phyloP scores from a whole-genome alignment of 768 basidiomycete species.

The Phlegmacium glaucopus region DNA sequence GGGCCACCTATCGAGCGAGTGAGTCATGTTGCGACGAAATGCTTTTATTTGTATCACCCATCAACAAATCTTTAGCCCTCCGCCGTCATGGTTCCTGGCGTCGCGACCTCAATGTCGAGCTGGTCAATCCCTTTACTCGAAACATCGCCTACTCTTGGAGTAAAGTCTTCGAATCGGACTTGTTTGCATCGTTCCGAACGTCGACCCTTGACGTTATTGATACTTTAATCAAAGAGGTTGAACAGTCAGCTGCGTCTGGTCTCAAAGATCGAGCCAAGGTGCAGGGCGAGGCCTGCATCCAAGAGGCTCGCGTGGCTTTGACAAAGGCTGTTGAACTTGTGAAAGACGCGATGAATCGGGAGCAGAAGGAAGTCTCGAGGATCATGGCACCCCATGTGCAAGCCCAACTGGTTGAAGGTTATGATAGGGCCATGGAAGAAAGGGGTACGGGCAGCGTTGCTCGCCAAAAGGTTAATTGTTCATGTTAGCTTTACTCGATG shows the following conservation, averaged over 20 bases:
- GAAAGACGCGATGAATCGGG: conserved; percentile 42
- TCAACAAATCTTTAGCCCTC: conserved; percentile 30
- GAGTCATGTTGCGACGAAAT: conserved; percentile 15
- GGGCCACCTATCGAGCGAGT: conserved; percentile 59
- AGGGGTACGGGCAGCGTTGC: conserved; percentile 54
- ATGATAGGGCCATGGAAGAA: conserved; percentile 52
- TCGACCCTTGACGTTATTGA: conserved; percentile 34
- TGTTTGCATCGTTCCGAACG: conserved; percentile 47
- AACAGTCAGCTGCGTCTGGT: conserved; percentile 45
- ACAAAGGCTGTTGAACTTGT: conserved; percentile 46
- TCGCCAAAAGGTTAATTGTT: conserved; percentile 48
- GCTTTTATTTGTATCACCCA: not conserved
- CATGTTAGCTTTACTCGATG: not conserved
- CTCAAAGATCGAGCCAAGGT: conserved; percentile 48
- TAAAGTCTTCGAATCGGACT: conserved; percentile 56
- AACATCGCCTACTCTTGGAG: conserved; percentile 58
- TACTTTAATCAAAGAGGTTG: conserved; percentile 47
- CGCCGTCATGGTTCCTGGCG: conserved; percentile 54
- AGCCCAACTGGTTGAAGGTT: conserved; percentile 45
- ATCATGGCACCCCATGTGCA: conserved; percentile 57
- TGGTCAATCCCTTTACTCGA: conserved; percentile 54
- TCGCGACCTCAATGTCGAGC: conserved; percentile 57
- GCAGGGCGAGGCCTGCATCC: conserved; percentile 49
- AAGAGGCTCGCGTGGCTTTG: conserved; percentile 49
- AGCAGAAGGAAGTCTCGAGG: conserved; percentile 61